Percentiles rank a stretch among this genome's conserved stretches.
These are phyloP conservation scores for Coemansia sp. DNA, from an alignment of 192 early-diverging fungal genomes.

Conservation along the genomic window DNA sequence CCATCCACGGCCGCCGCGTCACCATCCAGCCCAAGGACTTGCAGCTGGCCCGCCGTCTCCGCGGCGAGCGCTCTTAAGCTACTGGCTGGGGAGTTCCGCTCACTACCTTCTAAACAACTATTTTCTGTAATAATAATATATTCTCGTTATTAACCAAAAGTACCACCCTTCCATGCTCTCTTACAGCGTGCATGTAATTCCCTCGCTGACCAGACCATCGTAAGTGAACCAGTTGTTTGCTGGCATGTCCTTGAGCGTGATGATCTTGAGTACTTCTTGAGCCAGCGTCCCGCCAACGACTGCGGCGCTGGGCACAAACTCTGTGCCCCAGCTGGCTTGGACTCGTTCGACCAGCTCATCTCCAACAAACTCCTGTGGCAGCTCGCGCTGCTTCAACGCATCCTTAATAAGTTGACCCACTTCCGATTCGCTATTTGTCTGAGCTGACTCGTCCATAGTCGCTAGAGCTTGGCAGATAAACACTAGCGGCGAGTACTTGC, in stretches of 20 bases:
- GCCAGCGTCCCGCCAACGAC: slow-evolving; percentile 88
- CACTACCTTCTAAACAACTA: background rate
- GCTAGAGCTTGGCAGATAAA: slow-evolving; percentile 34
- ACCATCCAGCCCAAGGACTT: slow-evolving; percentile 99
- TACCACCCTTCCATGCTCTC: too few species aligned
- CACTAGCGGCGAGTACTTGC: slow-evolving; percentile 41
- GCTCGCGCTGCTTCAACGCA: slow-evolving; percentile 12
- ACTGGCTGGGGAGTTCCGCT: too few species aligned
- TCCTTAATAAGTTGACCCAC: slow-evolving; percentile 6
- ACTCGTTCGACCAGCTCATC: slow-evolving; percentile 19
- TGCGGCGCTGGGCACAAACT: slow-evolving; percentile 80
- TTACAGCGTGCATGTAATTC: slow-evolving; percentile 26
- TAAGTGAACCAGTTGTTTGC: slow-evolving; percentile 82
- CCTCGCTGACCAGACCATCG: slow-evolving; percentile 64
- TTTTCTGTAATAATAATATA: slow-evolving; percentile 6
- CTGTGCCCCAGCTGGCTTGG: slow-evolving; percentile 55
- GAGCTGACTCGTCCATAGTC: background rate
- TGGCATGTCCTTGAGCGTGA: slow-evolving; percentile 82
- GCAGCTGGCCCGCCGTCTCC: slow-evolving; percentile 96
- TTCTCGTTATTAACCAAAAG: background rate
- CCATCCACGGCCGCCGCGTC: slow-evolving; percentile 98
- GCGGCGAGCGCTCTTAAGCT: slow-evolving; percentile 83
- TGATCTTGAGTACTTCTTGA: slow-evolving; percentile 88
- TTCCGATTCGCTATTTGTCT: background rate
- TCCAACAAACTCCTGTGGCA: slow-evolving; percentile 25